Evolutionary conservation across 768 basidiomycete genomes (phyloP), one percentile per base, ranked within the genome.

Genomic region (Pisolithus tinctorius): DNA sequence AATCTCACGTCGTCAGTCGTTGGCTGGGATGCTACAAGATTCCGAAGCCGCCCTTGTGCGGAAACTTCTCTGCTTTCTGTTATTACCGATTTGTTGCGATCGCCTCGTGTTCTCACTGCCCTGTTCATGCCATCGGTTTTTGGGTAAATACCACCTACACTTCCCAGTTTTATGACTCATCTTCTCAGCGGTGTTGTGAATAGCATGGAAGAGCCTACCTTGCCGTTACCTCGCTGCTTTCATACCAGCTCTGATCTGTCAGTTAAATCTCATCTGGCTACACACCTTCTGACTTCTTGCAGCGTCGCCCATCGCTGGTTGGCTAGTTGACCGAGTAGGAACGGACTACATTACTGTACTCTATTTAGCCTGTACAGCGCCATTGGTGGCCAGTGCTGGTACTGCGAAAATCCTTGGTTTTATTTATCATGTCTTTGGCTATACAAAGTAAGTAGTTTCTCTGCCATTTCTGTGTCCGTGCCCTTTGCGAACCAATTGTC

Each of bases 371-470:
- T 63, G 82, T 9, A 64, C 82, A 1, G 42, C 85, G 6, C 87
- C 87, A 0, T 88, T n/a, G 84, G 82, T 83, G 77, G 74, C 66
- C 72, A 14, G 57, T 83, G 4, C 58, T 87, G 56, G 71, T 75
- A 45, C 64, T 88, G 68, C 76, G 16, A 58, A 79, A 10, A 78
- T 86, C 64, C 62, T 80, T 55, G 65, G 69, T 25, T 57, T 62
- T 50, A 73, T 77, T 64, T 40, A 27, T 68, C n/a, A 23, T 63
- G 17, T 56, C 69, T 17, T 66, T 76, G 46, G 81, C 76, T 1
- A 41, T 84, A 23, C 71, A 79, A 67, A 76, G 86, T 88, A 51
- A 61, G 75, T 20, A 20, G 20, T 54, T 40, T 48, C 42, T 1
- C 8, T 34, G 5, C 48, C 50, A 6, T 41, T 13, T 16, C 20